Evolutionary conservation across 192 early-diverging fungal genomes (phyloP), one percentile per base, ranked within the genome.

Genomic region (Podila verticillata): DNA sequence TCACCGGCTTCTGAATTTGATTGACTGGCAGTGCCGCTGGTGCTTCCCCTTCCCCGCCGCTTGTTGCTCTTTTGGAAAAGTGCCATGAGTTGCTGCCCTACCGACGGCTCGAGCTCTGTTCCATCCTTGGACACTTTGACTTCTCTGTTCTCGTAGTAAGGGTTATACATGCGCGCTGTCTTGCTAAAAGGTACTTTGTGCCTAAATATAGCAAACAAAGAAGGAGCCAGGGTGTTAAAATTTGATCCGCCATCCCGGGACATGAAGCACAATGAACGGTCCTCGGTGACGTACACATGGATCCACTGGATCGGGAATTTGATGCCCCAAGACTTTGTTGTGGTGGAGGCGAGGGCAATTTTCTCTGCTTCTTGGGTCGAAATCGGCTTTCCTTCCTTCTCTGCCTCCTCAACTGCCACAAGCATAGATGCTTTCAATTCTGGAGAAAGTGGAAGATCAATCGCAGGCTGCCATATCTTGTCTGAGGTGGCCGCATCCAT

Each of bases 81-180:
- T 12, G 61, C 66, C 5, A 87, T 19, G 15, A 87, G 61, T 31
- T 72, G 64, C 63, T 84, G 83, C 0, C 85, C 85, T 26, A 87
- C 82, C 5, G 65, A 20, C 9, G 83, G 66, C 13, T 84, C 85
- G 1, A 87, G 70, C 36, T 87, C 85, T 2, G 85, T 87, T 51
- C 85, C 85, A 60, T 87, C 85, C 47, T 84, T 77, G 30, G 83
- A 84, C 5, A 84, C 82, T 62, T 87, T 87, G 49, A 87, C 73
- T 49, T 87, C 85, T 36, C 85, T 63, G 61, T 87, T 83, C 12
- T 84, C 82, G 61, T 87, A 84, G 34, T 82, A 79, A 5, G 83
- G 77, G 36, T 87, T 87, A 35, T 82, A 63, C 51, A 87, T 66
- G 30, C 84, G 85, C 12, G 83, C 63, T 12, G 85, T 87, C 32